These are phyloP conservation scores for Leishmania lainsoni DNA, from an alignment of 208 protist species.

Conservation along the genomic window DNA sequence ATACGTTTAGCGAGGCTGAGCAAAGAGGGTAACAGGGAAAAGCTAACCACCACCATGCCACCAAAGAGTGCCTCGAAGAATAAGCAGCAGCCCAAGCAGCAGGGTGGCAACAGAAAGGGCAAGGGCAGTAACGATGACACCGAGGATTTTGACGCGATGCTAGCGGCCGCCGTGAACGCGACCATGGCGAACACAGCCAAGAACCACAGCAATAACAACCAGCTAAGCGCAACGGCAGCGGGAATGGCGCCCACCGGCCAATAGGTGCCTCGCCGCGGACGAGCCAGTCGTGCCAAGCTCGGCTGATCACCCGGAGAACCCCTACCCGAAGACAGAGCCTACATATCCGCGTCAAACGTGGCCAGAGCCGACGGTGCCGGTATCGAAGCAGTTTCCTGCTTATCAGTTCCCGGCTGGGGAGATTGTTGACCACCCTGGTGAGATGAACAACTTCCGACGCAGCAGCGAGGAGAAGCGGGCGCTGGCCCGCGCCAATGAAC, in stretches of 20 bases:
- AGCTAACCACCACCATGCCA: conserved; percentile 32
- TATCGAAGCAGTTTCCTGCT: conserved; percentile 81
- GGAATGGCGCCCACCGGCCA: background rate
- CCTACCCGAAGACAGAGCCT: conserved; percentile 51
- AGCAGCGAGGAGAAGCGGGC: conserved; percentile 93
- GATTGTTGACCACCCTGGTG: conserved; percentile 86
- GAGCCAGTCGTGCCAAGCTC: conserved; percentile 52
- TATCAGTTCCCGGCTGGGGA: conserved; percentile 83
- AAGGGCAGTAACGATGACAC: conserved; percentile 46
- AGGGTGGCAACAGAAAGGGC: conserved; percentile 37
- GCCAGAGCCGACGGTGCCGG: conserved; percentile 93
- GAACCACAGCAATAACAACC: conserved; percentile 34
- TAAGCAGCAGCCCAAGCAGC: conserved; percentile 24
- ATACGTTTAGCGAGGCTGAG: background rate
- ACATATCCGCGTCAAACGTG: conserved; percentile 85
- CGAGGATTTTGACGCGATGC: conserved; percentile 80
- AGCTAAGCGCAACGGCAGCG: conserved; percentile 28
- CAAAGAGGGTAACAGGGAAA: background rate
- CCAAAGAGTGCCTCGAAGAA: conserved; percentile 33
- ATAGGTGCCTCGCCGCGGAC: conserved; percentile 44
- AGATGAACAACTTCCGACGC: conserved; percentile 91
- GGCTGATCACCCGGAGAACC: conserved; percentile 81
- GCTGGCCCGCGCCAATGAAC: conserved; percentile 72
- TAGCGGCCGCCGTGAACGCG: conserved; percentile 65
- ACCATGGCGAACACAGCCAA: conserved; percentile 53